Conservation (phyloP, 805 yeast genomes). For the Pichia scutulata region DNA sequence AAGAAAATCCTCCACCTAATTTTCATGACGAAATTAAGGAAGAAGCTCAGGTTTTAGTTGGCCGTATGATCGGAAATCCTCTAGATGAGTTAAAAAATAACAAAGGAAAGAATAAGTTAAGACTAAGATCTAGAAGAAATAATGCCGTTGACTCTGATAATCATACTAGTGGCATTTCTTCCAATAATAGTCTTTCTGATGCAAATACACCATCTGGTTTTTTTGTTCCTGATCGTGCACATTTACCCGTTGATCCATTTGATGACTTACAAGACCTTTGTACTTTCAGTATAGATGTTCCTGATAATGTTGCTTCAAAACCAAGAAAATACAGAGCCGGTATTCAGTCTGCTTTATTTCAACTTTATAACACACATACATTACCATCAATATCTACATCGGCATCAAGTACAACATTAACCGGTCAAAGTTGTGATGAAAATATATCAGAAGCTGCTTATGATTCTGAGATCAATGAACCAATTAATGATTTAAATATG, state of each 20-base stretch:
- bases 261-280: constrained; percentile 17
- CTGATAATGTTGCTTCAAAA: constrained; percentile 34
- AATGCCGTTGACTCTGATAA: neutral
- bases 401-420: neutral
- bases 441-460: neutral
- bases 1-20: constrained; percentile 15
- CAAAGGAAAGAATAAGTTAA: neutral
- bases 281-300: constrained; percentile 36
- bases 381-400: constrained; percentile 21
- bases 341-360: constrained; percentile 69
- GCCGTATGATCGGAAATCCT: constrained; percentile 5
- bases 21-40: constrained; percentile 34
- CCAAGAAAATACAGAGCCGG: constrained; percentile 74
- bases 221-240: constrained; percentile 8
- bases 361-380: constrained; percentile 45
- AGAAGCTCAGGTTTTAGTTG: constrained; percentile 50
- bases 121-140: neutral
- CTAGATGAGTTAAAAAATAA: constrained; percentile 20
- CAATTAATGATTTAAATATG: constrained; percentile 1
- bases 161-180: neutral
- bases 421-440: neutral
- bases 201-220: neutral
- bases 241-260: constrained; percentile 15
- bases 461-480: neutral
- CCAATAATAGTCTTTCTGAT: neutral